Conservation (phyloP, 306 rosid genomes). For the Ammopiptanthus mongolicus region DNA sequence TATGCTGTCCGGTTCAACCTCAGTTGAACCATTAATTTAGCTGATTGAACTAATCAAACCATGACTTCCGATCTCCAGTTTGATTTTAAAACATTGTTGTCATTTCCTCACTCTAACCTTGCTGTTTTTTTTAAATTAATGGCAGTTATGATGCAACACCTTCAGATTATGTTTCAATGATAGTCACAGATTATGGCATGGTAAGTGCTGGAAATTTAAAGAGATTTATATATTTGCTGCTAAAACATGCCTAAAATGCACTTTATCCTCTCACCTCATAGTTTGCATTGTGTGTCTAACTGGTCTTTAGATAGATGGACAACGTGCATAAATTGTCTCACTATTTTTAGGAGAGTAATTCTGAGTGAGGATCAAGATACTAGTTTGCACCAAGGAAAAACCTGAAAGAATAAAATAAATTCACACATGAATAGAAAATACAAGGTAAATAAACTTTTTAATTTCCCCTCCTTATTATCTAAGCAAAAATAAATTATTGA, state of each 20-base stretch:
- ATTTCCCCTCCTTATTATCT: background rate
- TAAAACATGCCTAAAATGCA: background rate
- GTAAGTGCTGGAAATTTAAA: conserved; percentile 26
- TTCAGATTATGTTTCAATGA: conserved; percentile 53
- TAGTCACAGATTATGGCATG: conserved; percentile 50
- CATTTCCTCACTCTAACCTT: conserved; percentile 29
- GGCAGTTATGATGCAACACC: conserved; percentile 62
- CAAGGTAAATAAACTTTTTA: background rate
- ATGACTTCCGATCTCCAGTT: background rate
- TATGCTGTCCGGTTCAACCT: background rate
- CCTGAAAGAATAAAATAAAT: background rate
- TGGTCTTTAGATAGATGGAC: background rate
- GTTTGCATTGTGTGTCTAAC: background rate
- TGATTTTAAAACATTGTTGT: background rate
- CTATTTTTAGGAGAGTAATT: background rate
- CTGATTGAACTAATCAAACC: background rate
- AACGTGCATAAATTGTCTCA: background rate
- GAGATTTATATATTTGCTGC: background rate
- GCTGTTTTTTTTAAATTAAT: conserved; percentile 26
- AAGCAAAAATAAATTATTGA: background rate
- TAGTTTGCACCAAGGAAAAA: background rate
- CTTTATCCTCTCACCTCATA: background rate
- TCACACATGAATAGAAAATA: background rate
- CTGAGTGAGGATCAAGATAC: background rate
- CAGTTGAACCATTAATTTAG: background rate